Evolutionary conservation across 164 flowering plant genomes (phyloP), one percentile per base, ranked within the genome.

Genomic region (Amborella trichopoda): DNA sequence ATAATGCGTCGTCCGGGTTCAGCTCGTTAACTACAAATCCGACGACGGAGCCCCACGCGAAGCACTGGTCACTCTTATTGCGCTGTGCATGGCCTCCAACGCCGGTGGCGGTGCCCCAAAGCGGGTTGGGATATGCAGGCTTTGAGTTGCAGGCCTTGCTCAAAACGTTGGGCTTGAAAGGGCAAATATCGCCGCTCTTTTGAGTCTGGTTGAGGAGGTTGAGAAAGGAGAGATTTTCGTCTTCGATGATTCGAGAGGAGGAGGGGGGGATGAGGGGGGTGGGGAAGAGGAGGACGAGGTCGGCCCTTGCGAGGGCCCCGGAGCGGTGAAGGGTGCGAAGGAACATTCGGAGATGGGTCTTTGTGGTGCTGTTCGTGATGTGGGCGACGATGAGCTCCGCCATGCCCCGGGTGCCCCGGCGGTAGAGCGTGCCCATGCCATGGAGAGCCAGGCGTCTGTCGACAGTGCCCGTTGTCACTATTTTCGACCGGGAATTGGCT

Each of bases 21-120:
- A 90, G 69, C 60, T 86, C 97, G 0, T 60, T 42, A 28, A 69
- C 61, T 4, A 75, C 88, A 26, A 90, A 90, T 12, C 94, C 78
- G 54, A 86, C 77, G 9, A 90, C 70, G 45, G 97, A 90, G 3
- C 97, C 97, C 43, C 71, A 77, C 63, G 58, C 79, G 65, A 59
- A 18, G 12, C 19, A 26, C 23, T 16, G 26, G 14, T n/a, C 14
- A 21, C 45, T 61, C 12, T 36, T 26, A 20, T 23, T 57, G 18
- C 39, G 70, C 25, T 14, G 33, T 46, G 49, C 68, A 23, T 21
- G 17, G 17, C 26, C 34, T 10, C 27, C 18, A 3, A 58, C 40
- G 2, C n/a, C 28, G 20, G 2, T 50, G 41, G 42, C 65, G 52
- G 60, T 57, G 0, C 97, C 97, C 95, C 97, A 83, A 3, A 83